Evolutionary conservation across 768 basidiomycete genomes (phyloP).

Genomic region (Mrakia hoshinonis): DNA sequence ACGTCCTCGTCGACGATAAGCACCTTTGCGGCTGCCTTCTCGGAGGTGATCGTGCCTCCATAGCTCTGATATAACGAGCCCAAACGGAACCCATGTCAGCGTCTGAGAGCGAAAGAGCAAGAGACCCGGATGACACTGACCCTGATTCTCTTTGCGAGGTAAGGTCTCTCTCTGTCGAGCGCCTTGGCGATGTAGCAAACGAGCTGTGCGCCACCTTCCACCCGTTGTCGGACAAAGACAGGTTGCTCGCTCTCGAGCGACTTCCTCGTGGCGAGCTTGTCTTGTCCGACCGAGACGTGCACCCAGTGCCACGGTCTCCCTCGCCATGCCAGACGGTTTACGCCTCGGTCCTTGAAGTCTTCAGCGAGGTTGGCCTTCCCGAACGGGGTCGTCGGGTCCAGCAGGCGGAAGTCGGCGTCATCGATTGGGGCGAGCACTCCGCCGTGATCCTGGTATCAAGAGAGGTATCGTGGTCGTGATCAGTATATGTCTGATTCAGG

Average conservation of each 20-base stretch:
- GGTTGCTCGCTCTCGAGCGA: background rate
- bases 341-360: background rate
- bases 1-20: background rate
- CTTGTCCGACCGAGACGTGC: background rate
- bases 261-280: background rate
- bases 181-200: background rate
- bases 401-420: constrained; percentile 10
- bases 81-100: background rate
- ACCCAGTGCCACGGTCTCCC: constrained; percentile 24
- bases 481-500: background rate
- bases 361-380: background rate
- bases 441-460: background rate
- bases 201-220: background rate
- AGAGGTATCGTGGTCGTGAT: background rate
- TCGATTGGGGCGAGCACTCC: background rate
- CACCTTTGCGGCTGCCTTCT: background rate
- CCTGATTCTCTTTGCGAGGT: background rate
- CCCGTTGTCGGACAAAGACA: background rate
- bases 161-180: background rate
- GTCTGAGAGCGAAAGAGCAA: background rate
- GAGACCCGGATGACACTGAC: background rate
- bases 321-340: background rate
- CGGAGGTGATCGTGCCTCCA: background rate
- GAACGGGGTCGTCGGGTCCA: background rate
- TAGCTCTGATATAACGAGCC: background rate